Base-by-base conservation (phyloP, 495 filamentous ascomycete species). In the Aspergillus heteromorphus region DNA sequence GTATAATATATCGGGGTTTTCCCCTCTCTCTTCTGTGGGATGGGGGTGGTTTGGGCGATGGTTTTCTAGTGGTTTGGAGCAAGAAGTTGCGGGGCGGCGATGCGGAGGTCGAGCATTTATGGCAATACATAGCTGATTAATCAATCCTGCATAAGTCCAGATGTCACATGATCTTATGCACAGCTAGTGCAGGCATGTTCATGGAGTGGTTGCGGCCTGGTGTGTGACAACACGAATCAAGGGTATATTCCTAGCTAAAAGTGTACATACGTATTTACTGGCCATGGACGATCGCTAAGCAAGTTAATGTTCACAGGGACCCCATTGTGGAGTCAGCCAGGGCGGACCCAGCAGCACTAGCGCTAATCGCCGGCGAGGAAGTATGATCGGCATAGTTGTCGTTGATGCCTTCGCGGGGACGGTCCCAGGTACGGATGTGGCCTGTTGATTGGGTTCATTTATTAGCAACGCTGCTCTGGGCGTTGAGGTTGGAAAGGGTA, bases 341-440 rank as follows among this genome's bases (percentile, higher is more conserved):
- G 27, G 36, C 56, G 2, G 63, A 61, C 19, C 56, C 59, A 16
- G 57, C 21, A n/a, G 49, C 48, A 41, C 59, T 63, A 49, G 63
- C 53, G 27, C 63, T 58, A 11, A 63, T 30, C 9, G 45, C 53
- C 23, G 59, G 48, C 1, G 64, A 62, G 17, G 64, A 62, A 40
- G 48, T 50, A n/a, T n/a, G n/a, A n/a, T n/a, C n/a, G n/a, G n/a
- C n/a, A 30, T 66, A 63, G 25, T 56, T 61, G 10, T 67, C 65
- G 47, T 62, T 60, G 30, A 77, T 73, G 51, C 73, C 78, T 68
- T 88, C 85, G 53, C 75, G 79, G 13, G 91, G 92, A 38, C 91
- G 82, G 60, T 86, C 81, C 90, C 90, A 97, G 23, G 89, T 92
- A 54, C 88, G 83, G 61, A 96, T 84, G 69, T 96, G 92, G 16